Evolutionary conservation across 2,329 filamentous ascomycete genomes (phyloP).

Genomic region (Parastagonospora avenae): DNA sequence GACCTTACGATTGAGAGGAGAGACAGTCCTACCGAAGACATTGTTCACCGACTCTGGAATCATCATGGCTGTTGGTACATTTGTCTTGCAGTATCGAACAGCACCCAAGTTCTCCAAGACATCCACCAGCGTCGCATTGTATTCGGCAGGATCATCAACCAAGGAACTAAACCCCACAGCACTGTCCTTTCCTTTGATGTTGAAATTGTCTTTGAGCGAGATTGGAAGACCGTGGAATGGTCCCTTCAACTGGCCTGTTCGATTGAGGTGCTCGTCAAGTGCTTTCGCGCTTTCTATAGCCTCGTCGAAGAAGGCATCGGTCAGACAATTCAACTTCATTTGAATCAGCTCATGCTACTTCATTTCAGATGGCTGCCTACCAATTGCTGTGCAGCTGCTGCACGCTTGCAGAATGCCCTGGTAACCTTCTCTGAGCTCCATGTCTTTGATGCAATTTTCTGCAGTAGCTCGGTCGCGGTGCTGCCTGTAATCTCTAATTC

Average conservation of each 20-base stretch:
- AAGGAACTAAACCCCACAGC: constrained; percentile 69
- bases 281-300: constrained; percentile 58
- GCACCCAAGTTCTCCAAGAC: constrained; percentile 66
- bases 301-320: constrained; percentile 61
- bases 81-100: constrained; percentile 72
- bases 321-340: constrained; percentile 63
- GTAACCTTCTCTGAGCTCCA: constrained; percentile 61
- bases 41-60: constrained; percentile 70
- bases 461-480: constrained; percentile 48
- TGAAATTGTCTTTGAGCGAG: constrained; percentile 74
- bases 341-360: constrained; percentile 1
- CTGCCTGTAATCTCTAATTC: constrained; percentile 58
- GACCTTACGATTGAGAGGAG: constrained; percentile 63
- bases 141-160: constrained; percentile 62
- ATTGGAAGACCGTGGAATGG: constrained; percentile 71
- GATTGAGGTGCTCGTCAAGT: constrained; percentile 57
- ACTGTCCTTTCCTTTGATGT: constrained; percentile 63
- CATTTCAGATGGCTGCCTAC: constrained; percentile 33
- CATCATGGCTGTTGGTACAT: constrained; percentile 73
- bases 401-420: constrained; percentile 60
- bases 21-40: constrained; percentile 65
- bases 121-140: constrained; percentile 63
- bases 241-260: constrained; percentile 57
- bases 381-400: constrained; percentile 61
- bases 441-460: constrained; percentile 48